These are phyloP conservation scores for Oryza punctata DNA, from an alignment of 176 grass and related monocot genomes.

Conservation along the genomic window DNA sequence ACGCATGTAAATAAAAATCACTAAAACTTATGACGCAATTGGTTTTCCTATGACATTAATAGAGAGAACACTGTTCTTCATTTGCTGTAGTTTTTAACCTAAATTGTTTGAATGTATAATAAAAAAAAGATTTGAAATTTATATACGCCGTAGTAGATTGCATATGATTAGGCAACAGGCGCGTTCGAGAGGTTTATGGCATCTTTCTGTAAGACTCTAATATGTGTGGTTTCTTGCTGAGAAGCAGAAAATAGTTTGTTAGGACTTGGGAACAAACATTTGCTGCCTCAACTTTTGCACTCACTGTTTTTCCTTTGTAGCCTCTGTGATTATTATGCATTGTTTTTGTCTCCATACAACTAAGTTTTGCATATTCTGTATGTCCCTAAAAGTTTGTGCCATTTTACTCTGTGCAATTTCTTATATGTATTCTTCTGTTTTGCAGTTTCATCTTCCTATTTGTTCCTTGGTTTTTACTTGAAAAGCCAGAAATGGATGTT, in stretches of 20 bases:
- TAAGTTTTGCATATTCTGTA: conserved; percentile 3
- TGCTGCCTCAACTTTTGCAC: neutral
- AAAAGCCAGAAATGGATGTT: conserved; percentile 87
- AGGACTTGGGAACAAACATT: conserved; percentile 9
- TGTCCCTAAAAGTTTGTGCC: conserved; percentile 5
- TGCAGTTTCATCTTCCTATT: conserved; percentile 97
- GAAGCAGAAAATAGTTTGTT: neutral
- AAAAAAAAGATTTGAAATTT: neutral
- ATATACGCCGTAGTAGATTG: neutral
- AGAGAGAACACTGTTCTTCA: neutral
- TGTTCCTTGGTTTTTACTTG: conserved; percentile 94
- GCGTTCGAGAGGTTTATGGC: neutral
- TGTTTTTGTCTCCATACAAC: neutral
- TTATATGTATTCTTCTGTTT: conserved; percentile 38
- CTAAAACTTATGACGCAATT: neutral
- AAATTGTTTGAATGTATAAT: neutral
- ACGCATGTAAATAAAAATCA: neutral
- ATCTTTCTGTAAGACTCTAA: neutral
- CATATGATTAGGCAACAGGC: conserved; percentile 19
- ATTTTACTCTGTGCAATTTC: neutral
- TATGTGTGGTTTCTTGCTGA: conserved; percentile 2
- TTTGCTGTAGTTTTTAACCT: conserved; percentile 1
- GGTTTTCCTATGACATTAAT: neutral
- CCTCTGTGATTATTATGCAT: neutral
- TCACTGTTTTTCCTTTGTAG: neutral